Evolutionary conservation across 352 stramenopile genomes (phyloP).

Genomic region (Phytophthora agathidicida): DNA sequence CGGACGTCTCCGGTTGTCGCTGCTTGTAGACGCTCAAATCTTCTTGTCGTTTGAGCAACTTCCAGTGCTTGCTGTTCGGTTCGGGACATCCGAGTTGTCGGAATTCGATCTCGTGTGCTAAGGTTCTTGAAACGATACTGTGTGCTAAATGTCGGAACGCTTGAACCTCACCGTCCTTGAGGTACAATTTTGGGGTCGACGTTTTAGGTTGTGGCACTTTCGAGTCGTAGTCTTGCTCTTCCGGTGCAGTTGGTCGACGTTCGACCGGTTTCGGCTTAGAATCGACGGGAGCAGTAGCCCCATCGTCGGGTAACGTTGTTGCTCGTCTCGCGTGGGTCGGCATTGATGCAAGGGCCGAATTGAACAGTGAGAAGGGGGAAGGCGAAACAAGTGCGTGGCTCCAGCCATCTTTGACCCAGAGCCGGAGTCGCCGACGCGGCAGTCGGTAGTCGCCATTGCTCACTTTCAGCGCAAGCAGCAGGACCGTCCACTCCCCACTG

Average conservation of each 20-base stretch:
- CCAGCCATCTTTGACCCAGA: conserved; percentile 24
- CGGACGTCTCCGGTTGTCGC: background rate
- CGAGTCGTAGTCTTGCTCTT: conserved; percentile 15
- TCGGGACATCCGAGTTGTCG: conserved; percentile 28
- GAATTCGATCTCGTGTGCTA: conserved; percentile 50
- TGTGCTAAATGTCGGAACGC: conserved; percentile 38
- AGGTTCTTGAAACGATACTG: conserved; percentile 46
- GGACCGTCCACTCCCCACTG: conserved; percentile 20
- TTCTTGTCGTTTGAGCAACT: conserved; percentile 40
- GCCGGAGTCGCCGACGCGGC: conserved; percentile 25
- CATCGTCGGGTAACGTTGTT: conserved; percentile 17
- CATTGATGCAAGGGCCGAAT: conserved; percentile 9
- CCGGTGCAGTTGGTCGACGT: conserved; percentile 15
- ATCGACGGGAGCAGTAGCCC: background rate
- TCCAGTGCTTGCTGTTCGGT: conserved; percentile 34
- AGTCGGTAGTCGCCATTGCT: conserved; percentile 26
- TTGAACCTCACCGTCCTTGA: conserved; percentile 35
- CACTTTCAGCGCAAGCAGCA: conserved; percentile 23
- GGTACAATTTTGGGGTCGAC: conserved; percentile 13
- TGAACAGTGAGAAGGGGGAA: conserved; percentile 20
- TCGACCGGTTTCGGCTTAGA: conserved; percentile 2
- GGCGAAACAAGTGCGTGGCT: background rate
- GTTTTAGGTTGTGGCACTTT: conserved; percentile 2
- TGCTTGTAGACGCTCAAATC: conserved; percentile 34
- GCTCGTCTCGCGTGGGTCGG: conserved; percentile 15